These are phyloP conservation scores for Calonectria ilicicola DNA, from an alignment of 2,329 filamentous ascomycete genomes.

Conservation along the genomic window DNA sequence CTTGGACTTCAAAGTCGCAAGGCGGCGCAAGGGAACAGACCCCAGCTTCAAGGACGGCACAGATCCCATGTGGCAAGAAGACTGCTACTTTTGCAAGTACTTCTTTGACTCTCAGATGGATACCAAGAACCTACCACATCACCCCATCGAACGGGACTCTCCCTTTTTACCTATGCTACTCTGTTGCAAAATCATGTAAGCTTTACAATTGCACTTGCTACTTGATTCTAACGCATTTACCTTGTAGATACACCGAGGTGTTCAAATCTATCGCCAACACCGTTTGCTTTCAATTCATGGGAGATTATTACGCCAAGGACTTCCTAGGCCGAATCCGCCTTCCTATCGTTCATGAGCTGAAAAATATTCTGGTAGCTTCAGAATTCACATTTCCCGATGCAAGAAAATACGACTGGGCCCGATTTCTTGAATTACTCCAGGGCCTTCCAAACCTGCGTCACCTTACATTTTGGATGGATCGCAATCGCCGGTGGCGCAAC, in stretches of 20 bases:
- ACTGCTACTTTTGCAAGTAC: constrained; percentile 4
- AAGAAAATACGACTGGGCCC: background rate
- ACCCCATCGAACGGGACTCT: background rate
- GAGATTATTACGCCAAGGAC: background rate
- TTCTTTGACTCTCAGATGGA: constrained; percentile 1
- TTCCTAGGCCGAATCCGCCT: background rate
- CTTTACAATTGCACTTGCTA: rapidly evolving
- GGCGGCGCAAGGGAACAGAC: background rate
- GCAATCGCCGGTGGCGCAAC: constrained; percentile 7
- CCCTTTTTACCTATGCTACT: background rate
- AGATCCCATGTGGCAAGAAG: constrained; percentile 9
- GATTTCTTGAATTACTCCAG: background rate
- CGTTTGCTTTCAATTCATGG: constrained; percentile 4
- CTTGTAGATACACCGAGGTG: background rate
- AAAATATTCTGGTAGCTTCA: background rate
- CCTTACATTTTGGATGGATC: constrained; percentile 9
- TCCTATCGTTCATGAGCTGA: background rate
- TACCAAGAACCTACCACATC: background rate
- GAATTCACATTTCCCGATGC: background rate
- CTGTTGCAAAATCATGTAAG: constrained; percentile 6
- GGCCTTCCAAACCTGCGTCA: background rate
- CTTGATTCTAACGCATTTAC: background rate
- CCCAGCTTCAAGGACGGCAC: background rate
- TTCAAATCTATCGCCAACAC: background rate
- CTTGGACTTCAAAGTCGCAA: background rate